phyloP scores from a whole-genome alignment of 192 early-diverging fungal genomes.

The Endogone sp. region DNA sequence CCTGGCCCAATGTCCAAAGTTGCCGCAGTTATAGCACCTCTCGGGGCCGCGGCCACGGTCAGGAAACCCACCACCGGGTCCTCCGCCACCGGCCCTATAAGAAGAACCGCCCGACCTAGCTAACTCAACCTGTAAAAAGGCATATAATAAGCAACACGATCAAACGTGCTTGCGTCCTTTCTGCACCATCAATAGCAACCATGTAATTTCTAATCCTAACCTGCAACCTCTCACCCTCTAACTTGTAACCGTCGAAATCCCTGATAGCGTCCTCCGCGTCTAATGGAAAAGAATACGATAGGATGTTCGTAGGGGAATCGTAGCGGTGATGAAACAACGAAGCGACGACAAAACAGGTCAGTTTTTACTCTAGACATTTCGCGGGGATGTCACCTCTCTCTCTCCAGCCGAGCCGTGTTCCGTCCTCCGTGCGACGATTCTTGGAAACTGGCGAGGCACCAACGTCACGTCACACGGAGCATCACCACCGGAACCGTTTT shows the following conservation, averaged over 20 bases:
- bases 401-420: background rate
- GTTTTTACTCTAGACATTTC: background rate
- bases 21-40: constrained; percentile 31
- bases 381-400: background rate
- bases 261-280: constrained; percentile 27
- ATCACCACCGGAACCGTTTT: background rate
- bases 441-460: no score
- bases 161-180: no score
- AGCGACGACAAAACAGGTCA: background rate
- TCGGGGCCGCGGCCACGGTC: constrained; percentile 3
- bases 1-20: constrained; percentile 13
- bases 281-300: constrained; percentile 7
- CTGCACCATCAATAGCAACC: no score
- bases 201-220: constrained; percentile 3
- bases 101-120: constrained; percentile 4
- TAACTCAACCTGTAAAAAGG: constrained; percentile 12
- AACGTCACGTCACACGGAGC: background rate
- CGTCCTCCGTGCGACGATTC: no score
- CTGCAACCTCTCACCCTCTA: constrained; percentile 22
- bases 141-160: no score
- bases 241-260: constrained; percentile 22
- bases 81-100: background rate
- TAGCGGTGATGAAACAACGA: background rate
- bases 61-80: background rate
- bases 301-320: background rate